These are phyloP conservation scores for Eremothecium gossypii DNA, from an alignment of 1,139 yeast genomes.

Conservation along the genomic window DNA sequence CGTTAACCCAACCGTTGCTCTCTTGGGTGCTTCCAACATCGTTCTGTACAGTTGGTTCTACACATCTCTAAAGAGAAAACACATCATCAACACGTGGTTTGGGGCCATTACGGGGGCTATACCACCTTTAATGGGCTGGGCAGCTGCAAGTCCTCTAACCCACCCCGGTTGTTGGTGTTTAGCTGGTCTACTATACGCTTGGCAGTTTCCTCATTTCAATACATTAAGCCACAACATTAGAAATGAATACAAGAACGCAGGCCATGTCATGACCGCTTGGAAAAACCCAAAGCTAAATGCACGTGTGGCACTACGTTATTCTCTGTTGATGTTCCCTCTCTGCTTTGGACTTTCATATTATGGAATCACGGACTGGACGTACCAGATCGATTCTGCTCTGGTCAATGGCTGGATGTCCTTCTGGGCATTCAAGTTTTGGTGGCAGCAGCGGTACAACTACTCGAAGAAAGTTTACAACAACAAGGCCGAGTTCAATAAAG, in stretches of 20 bases:
- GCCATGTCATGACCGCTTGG: conserved; percentile 94
- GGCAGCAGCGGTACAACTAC: conserved; percentile 56
- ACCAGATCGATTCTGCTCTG: conserved; percentile 68
- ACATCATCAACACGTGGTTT: conserved; percentile 91
- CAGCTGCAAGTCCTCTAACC: conserved; percentile 71
- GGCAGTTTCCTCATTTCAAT: conserved; percentile 99
- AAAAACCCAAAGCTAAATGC: conserved; percentile 89
- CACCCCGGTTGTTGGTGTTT: conserved; percentile 95
- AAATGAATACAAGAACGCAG: conserved; percentile 82
- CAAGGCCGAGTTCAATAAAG: conserved; percentile 41
- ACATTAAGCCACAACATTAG: conserved; percentile 82
- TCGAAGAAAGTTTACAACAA: conserved; percentile 29
- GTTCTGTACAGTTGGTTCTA: conserved; percentile 80
- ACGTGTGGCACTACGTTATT: conserved; percentile 82
- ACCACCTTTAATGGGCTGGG: conserved; percentile 99
- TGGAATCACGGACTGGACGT: conserved; percentile 75
- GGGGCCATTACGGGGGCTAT: conserved; percentile 98
- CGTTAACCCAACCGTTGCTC: conserved; percentile 78
- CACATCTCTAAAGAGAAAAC: conserved; percentile 78
- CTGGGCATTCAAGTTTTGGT: conserved; percentile 78
- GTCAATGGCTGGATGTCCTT: conserved; percentile 81
- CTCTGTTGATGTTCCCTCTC: conserved; percentile 83
- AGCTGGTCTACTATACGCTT: conserved; percentile 82
- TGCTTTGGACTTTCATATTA: conserved; percentile 76
- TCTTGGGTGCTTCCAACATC: conserved; percentile 68